These are phyloP conservation scores for Aspergillus asperescens DNA, from an alignment of 495 filamentous ascomycete species.

Conservation along the genomic window DNA sequence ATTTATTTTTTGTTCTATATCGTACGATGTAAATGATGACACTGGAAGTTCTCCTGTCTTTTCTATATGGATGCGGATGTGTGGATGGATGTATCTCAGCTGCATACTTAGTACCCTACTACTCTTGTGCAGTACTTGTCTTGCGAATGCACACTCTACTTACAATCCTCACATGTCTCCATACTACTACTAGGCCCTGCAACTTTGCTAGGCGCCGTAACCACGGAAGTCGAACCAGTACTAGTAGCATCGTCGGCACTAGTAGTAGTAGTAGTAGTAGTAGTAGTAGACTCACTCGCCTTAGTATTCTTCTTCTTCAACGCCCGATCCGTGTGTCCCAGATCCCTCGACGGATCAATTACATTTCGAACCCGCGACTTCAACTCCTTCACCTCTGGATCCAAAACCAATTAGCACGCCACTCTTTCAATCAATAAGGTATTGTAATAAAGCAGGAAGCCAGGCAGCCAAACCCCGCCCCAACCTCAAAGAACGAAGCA, in stretches of 20 bases:
- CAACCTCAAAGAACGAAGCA: constrained; percentile 4
- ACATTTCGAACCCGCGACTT: constrained; percentile 83
- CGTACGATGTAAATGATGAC: constrained; percentile 9
- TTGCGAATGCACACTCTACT: too few species aligned
- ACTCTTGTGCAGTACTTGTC: too few species aligned
- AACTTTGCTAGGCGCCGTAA: too few species aligned
- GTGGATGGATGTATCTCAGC: too few species aligned
- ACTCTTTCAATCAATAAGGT: too few species aligned
- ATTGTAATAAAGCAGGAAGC: too few species aligned
- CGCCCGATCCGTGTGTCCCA: constrained; percentile 76
- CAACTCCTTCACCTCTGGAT: constrained; percentile 73
- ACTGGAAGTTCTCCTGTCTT: constrained; percentile 13
- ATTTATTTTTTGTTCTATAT: constrained; percentile 10
- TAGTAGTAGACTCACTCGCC: not conserved
- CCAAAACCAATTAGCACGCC: not conserved
- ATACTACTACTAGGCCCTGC: too few species aligned
- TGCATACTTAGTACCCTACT: too few species aligned
- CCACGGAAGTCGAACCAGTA: too few species aligned
- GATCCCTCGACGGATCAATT: constrained; percentile 66
- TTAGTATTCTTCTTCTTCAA: constrained; percentile 24
- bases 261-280: not conserved
- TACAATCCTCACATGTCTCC: constrained; percentile 45
- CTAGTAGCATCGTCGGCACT: not conserved
- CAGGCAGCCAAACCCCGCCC: too few species aligned
- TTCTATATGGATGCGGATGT: too few species aligned